Conservation (phyloP, 1,284 basidiomycete genomes). For the Tilletia walkeri region DNA sequence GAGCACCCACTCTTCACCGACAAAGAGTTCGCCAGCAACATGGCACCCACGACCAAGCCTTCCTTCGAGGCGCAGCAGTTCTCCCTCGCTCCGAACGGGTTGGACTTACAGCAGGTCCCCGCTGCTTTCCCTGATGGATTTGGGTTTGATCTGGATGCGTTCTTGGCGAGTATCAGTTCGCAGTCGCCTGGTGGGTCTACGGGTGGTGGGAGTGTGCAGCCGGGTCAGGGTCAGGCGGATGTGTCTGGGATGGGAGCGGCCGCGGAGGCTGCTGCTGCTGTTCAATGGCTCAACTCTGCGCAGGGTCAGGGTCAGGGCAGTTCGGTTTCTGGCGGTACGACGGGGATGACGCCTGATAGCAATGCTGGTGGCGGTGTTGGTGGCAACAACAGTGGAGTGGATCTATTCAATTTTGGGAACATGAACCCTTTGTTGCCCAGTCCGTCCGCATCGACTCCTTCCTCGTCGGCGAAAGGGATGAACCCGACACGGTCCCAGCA, state of each 20-base stretch:
- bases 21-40: not conserved
- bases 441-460: not conserved
- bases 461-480: not conserved
- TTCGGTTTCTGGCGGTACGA: too few relatives aligned
- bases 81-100: not conserved
- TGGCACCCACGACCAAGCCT: not conserved
- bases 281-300: not conserved
- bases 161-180: not conserved
- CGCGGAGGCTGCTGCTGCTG: slow-evolving; percentile 4
- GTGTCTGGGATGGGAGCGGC: not conserved
- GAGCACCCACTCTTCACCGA: slow-evolving; percentile 1
- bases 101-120: not conserved
- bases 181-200: not conserved
- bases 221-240: too few relatives aligned
- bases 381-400: not conserved
- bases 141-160: slow-evolving; percentile 1
- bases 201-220: too few relatives aligned
- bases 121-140: not conserved
- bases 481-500: not conserved
- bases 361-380: too few relatives aligned
- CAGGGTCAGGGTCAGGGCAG: too few relatives aligned
- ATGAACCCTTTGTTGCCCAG: not conserved
- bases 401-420: not conserved
- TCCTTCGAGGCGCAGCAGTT: not conserved
- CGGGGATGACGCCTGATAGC: too few relatives aligned